phyloP scores from a whole-genome alignment of 1,139 yeast genomes.

The Kodamaea plutei region DNA sequence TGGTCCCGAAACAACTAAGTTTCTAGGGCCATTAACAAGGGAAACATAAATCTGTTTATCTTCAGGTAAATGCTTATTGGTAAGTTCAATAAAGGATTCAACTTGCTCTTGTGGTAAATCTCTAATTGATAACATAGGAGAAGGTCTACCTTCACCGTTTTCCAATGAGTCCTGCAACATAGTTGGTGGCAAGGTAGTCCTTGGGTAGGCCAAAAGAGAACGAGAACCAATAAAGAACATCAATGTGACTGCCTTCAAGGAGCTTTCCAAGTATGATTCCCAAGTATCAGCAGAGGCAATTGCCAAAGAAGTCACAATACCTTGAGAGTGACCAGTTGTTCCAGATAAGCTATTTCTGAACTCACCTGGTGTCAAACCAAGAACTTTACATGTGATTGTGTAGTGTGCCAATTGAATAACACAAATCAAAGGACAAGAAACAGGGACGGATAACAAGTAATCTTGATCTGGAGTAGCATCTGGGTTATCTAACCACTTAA shows the following conservation, averaged over 20 bases:
- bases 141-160: constrained; percentile 93
- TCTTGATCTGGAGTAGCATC: constrained; percentile 88
- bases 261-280: constrained; percentile 70
- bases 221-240: constrained; percentile 92
- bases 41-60: constrained; percentile 91
- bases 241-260: constrained; percentile 76
- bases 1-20: constrained; percentile 94
- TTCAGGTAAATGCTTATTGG: constrained; percentile 88
- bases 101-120: constrained; percentile 81
- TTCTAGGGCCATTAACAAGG: constrained; percentile 91
- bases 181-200: constrained; percentile 91
- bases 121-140: constrained; percentile 94
- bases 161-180: constrained; percentile 90
- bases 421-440: constrained; percentile 93
- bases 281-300: constrained; percentile 82
- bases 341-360: constrained; percentile 67
- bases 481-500: constrained; percentile 81
- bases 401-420: constrained; percentile 92
- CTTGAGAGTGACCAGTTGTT: constrained; percentile 98
- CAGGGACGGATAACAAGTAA: constrained; percentile 85
- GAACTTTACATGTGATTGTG: constrained; percentile 78
- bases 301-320: constrained; percentile 90
- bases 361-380: constrained; percentile 89
- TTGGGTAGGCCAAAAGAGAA: constrained; percentile 85
- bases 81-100: constrained; percentile 71